Percentiles rank a stretch among this genome's conserved stretches.
phyloP scores from a whole-genome alignment of 331 rosid genomes.

The Quercus lobata region DNA sequence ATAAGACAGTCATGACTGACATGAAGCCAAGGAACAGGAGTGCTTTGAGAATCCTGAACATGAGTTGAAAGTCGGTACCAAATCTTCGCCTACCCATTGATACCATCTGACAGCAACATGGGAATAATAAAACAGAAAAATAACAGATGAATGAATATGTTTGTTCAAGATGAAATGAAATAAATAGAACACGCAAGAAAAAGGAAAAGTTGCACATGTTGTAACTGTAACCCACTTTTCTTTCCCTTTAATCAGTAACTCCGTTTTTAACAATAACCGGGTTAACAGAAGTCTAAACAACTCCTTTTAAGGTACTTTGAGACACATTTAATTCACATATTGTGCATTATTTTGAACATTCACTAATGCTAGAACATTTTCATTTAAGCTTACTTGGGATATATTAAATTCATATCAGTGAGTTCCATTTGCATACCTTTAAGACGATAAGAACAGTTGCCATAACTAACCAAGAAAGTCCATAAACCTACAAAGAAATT shows the following conservation, averaged over 20 bases:
- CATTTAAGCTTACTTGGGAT: background rate
- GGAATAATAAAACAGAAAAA: constrained; percentile 17
- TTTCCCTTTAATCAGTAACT: background rate
- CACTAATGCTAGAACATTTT: constrained; percentile 5
- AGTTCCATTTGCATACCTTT: constrained; percentile 50
- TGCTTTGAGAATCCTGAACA: constrained; percentile 89
- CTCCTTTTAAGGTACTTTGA: background rate
- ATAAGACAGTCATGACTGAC: constrained; percentile 83
- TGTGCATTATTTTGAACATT: background rate
- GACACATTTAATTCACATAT: background rate
- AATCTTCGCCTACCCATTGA: constrained; percentile 91
- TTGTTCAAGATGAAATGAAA: background rate
- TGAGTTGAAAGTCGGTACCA: constrained; percentile 87
- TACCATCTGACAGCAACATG: constrained; percentile 58
- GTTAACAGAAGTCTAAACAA: constrained; percentile 7
- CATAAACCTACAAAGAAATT: constrained; percentile 61
- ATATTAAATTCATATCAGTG: background rate
- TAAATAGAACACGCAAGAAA: background rate
- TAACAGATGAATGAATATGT: background rate
- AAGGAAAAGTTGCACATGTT: background rate
- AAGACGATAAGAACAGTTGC: constrained; percentile 58
- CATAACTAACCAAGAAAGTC: constrained; percentile 89
- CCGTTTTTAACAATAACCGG: background rate
- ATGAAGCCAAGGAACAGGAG: constrained; percentile 89
- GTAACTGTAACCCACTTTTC: background rate